phyloP scores from a whole-genome alignment of 352 stramenopile genomes.

The Phytophthora syringae region DNA sequence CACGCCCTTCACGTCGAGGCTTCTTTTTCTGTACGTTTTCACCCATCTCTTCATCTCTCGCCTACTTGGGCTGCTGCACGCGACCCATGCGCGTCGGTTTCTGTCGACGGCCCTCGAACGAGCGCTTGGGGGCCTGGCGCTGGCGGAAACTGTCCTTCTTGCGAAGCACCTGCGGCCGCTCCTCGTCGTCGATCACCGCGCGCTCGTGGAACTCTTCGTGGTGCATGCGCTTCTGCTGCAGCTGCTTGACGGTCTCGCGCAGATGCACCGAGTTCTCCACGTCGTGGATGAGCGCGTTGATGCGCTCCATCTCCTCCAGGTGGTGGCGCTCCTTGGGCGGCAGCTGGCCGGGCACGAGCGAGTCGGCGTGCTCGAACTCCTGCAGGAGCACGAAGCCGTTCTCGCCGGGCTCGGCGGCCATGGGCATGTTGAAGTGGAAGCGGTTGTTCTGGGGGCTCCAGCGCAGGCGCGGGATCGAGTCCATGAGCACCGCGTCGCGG shows the following conservation, averaged over 20 bases:
- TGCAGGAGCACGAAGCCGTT: constrained; percentile 77
- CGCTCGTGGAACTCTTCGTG: constrained; percentile 72
- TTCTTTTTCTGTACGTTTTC: constrained; percentile 21
- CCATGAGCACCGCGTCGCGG: constrained; percentile 44
- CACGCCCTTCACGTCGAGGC: constrained; percentile 8
- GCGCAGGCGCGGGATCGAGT: constrained; percentile 72
- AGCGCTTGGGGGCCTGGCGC: constrained; percentile 50
- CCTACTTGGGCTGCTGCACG: constrained; percentile 69
- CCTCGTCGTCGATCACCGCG: constrained; percentile 57
- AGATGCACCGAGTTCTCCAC: constrained; percentile 75
- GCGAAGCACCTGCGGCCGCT: constrained; percentile 45
- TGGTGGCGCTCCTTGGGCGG: constrained; percentile 62
- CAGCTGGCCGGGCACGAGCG: constrained; percentile 46
- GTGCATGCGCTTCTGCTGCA: constrained; percentile 69
- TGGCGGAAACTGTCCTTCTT: constrained; percentile 57
- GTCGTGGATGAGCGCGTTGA: constrained; percentile 76
- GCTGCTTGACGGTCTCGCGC: constrained; percentile 59
- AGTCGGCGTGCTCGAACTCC: constrained; percentile 67
- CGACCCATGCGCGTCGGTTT: constrained; percentile 69
- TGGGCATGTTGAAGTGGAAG: constrained; percentile 78
- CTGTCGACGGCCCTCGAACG: constrained; percentile 46
- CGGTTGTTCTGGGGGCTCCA: constrained; percentile 78
- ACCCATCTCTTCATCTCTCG: neutral
- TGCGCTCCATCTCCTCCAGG: constrained; percentile 76
- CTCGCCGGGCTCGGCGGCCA: constrained; percentile 62